Evolutionary conservation across 164 flowering plant genomes (phyloP).

Genomic region (Umbilicus rupestris): DNA sequence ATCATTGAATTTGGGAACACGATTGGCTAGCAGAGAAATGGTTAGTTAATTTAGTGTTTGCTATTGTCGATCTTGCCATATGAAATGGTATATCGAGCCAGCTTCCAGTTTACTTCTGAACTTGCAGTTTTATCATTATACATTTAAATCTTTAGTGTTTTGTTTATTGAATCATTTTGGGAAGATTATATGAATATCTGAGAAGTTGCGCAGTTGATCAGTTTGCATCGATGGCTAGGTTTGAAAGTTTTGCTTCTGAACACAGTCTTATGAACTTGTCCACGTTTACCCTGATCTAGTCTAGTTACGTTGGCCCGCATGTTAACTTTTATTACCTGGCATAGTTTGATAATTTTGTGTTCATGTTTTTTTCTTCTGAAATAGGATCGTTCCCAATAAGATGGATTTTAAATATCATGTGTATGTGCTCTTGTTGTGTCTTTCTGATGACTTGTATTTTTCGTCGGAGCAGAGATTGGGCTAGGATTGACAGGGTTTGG

Average conservation of each 20-base stretch:
- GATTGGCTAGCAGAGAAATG: background rate
- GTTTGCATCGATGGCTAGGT: background rate
- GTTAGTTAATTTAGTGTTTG: background rate
- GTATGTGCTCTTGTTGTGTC: background rate
- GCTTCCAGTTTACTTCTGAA: background rate
- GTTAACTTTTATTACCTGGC: too few species aligned
- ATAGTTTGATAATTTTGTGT: too few species aligned
- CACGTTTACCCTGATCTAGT: background rate
- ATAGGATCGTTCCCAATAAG: too few species aligned
- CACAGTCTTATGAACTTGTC: background rate
- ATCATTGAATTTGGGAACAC: background rate
- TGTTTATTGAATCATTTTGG: background rate
- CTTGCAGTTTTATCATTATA: background rate
- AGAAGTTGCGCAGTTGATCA: background rate
- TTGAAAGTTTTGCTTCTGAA: background rate
- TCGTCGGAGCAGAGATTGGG: constrained; percentile 63
- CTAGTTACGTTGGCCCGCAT: too few species aligned
- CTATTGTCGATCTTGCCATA: background rate
- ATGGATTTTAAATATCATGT: background rate
- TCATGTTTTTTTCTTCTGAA: too few species aligned
- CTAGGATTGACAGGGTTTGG: constrained; percentile 92
- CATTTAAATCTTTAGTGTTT: background rate
- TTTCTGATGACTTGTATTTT: background rate
- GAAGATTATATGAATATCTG: background rate
- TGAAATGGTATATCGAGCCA: background rate